A percentile compares a stretch with the other conserved stretches of the same genome.
phyloP scores from a whole-genome alignment of 257 asterid genomes.

The Fraxinus excelsior region DNA sequence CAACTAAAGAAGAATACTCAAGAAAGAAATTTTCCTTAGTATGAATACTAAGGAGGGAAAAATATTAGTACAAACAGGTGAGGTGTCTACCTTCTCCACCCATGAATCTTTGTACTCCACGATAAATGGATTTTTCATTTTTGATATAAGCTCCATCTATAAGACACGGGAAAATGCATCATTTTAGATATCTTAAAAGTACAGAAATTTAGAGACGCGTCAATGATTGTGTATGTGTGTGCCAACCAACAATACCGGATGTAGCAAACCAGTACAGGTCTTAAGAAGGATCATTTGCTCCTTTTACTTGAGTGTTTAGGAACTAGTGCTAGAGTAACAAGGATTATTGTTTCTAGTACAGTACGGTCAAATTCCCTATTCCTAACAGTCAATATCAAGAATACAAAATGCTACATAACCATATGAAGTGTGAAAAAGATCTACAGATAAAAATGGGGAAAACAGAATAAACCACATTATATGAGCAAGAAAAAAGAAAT shows the following conservation, averaged over 20 bases:
- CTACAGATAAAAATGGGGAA: not conserved
- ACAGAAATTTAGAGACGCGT: not conserved
- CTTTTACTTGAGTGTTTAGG: not conserved
- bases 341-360: constrained; percentile 1
- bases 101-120: constrained; percentile 97
- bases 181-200: not conserved
- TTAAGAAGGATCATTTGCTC: not conserved
- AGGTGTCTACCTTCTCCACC: constrained; percentile 81
- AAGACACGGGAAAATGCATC: constrained; percentile 13
- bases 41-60: not conserved
- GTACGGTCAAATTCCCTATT: not conserved
- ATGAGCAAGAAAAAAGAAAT: not conserved
- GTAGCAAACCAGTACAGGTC: constrained; percentile 1
- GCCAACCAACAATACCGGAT: not conserved
- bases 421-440: constrained; percentile 2
- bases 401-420: not conserved
- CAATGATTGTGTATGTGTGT: not conserved
- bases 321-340: not conserved
- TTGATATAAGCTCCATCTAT: constrained; percentile 89
- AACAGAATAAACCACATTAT: not conserved
- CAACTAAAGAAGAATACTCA: constrained; percentile 4
- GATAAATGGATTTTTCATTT: constrained; percentile 76
- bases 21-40: not conserved
- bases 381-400: not conserved
- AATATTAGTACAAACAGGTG: not conserved